phyloP scores from a whole-genome alignment of 108 stramenopile species.

The Nitzschia sp. region DNA sequence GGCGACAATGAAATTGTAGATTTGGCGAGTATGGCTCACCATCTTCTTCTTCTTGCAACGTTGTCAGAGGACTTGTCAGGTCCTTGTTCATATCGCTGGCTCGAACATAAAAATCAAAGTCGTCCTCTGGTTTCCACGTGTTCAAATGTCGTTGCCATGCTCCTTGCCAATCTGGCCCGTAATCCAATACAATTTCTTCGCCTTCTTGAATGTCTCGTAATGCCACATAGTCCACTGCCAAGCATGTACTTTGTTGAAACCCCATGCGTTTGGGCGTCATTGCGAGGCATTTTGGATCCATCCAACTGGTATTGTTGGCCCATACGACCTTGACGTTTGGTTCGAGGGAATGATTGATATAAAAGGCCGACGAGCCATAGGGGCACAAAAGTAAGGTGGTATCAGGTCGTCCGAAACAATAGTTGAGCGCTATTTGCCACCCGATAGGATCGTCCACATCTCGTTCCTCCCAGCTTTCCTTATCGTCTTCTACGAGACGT shows the following conservation, averaged over 20 bases:
- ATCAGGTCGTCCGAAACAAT: slow-evolving; percentile 70
- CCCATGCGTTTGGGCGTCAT: slow-evolving; percentile 53
- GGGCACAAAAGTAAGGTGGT: slow-evolving; percentile 59
- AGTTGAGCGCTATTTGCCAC: slow-evolving; percentile 64
- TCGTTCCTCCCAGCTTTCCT: slow-evolving; percentile 8
- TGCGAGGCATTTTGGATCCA: slow-evolving; percentile 48
- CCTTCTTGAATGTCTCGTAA: slow-evolving; percentile 67
- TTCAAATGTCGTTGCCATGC: slow-evolving; percentile 80
- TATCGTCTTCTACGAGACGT: slow-evolving; percentile 4
- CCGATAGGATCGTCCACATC: slow-evolving; percentile 5
- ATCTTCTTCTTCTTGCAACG: slow-evolving; percentile 56
- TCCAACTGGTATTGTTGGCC: slow-evolving; percentile 57
- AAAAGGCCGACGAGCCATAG: slow-evolving; percentile 47
- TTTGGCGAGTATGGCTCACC: slow-evolving; percentile 55
- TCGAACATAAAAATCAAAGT: slow-evolving; percentile 44
- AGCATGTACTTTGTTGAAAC: slow-evolving; percentile 28
- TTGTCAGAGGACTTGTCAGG: slow-evolving; percentile 36
- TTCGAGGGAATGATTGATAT: slow-evolving; percentile 59
- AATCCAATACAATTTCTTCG: slow-evolving; percentile 79
- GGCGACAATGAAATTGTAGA: slow-evolving; percentile 38
- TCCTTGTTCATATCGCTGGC: slow-evolving; percentile 57
- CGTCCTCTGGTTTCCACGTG: too few species aligned
- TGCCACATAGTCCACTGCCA: slow-evolving; percentile 73
- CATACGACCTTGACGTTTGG: slow-evolving; percentile 56
- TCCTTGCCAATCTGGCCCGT: slow-evolving; percentile 64